phyloP scores from a whole-genome alignment of 2,329 filamentous ascomycete genomes.

The Botrytis squamosa region DNA sequence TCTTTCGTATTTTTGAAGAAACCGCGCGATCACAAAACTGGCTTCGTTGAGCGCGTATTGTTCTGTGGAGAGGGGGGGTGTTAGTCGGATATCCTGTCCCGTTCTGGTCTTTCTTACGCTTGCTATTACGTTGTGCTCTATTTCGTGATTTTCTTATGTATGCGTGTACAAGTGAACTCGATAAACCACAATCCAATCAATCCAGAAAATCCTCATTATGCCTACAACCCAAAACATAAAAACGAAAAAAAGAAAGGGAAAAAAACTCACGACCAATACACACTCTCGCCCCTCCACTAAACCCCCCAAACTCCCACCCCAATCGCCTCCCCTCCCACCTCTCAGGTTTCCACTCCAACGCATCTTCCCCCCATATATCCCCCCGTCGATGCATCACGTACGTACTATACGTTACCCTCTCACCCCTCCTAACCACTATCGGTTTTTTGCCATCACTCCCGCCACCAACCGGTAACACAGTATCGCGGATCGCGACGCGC shows the following conservation, averaged over 20 bases:
- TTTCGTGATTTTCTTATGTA: not conserved
- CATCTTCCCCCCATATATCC: slow-evolving; percentile 22
- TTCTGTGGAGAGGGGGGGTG: slow-evolving; percentile 24
- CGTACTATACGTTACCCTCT: slow-evolving; percentile 32
- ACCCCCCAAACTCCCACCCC: slow-evolving; percentile 73
- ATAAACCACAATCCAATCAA: not conserved
- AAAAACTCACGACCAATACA: slow-evolving; percentile 59
- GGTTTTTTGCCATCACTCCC: slow-evolving; percentile 36
- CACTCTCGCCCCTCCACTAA: slow-evolving; percentile 66
- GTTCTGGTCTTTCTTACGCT: not conserved
- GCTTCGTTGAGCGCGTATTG: slow-evolving; percentile 40
- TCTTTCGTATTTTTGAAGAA: slow-evolving; percentile 38
- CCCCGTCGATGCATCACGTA: slow-evolving; percentile 31
- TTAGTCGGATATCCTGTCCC: not conserved
- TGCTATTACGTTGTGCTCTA: not conserved
- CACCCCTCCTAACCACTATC: slow-evolving; percentile 36
- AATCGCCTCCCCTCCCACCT: slow-evolving; percentile 74
- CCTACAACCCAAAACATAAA: not conserved
- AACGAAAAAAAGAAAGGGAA: slow-evolving; percentile 23
- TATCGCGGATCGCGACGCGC: slow-evolving; percentile 29
- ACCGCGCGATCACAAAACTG: slow-evolving; percentile 35
- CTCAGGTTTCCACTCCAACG: slow-evolving; percentile 64
- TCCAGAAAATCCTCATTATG: not conserved
- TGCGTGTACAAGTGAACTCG: not conserved
- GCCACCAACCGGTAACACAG: slow-evolving; percentile 39